phyloP scores from a whole-genome alignment of 1,284 basidiomycete genomes.

The Puccinia polysora region DNA sequence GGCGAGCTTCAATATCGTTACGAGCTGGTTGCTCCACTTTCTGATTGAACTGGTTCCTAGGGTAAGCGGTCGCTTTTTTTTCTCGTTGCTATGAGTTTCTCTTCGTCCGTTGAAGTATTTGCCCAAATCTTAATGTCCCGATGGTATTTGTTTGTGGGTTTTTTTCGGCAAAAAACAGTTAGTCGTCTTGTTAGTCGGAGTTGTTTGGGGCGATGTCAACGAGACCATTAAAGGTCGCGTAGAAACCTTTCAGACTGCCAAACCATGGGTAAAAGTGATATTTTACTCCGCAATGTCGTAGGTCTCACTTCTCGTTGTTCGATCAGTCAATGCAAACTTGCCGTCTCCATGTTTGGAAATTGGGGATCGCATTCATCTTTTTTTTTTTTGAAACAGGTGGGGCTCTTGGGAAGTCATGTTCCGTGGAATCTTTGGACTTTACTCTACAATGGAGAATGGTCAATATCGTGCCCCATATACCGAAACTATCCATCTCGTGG shows the following conservation, averaged over 20 bases:
- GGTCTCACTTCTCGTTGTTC: conserved; percentile 62
- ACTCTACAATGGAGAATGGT: neutral
- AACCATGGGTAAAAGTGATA: conserved; percentile 56
- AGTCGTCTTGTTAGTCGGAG: conserved; percentile 57
- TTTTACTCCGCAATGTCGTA: conserved; percentile 39
- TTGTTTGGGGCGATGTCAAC: conserved; percentile 68
- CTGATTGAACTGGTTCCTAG: conserved; percentile 26
- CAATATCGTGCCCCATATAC: conserved; percentile 27
- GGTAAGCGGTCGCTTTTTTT: too few species aligned
- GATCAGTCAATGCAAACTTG: too few species aligned
- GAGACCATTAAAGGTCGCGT: conserved; percentile 64
- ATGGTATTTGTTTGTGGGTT: neutral
- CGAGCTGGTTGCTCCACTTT: conserved; percentile 60
- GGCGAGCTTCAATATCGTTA: conserved; percentile 66
- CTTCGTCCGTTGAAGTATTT: neutral
- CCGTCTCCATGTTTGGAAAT: too few species aligned
- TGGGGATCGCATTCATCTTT: conserved; percentile 61
- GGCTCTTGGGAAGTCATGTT: conserved; percentile 41
- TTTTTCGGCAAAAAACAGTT: conserved; percentile 48
- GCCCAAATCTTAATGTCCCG: neutral
- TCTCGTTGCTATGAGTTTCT: too few species aligned
- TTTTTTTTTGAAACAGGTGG: conserved; percentile 43
- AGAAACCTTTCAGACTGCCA: conserved; percentile 64
- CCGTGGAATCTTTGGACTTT: conserved; percentile 10
- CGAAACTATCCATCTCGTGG: conserved; percentile 8